These are phyloP conservation scores for Phytophthora nicotianae DNA, from an alignment of 352 stramenopile species.

Conservation along the genomic window DNA sequence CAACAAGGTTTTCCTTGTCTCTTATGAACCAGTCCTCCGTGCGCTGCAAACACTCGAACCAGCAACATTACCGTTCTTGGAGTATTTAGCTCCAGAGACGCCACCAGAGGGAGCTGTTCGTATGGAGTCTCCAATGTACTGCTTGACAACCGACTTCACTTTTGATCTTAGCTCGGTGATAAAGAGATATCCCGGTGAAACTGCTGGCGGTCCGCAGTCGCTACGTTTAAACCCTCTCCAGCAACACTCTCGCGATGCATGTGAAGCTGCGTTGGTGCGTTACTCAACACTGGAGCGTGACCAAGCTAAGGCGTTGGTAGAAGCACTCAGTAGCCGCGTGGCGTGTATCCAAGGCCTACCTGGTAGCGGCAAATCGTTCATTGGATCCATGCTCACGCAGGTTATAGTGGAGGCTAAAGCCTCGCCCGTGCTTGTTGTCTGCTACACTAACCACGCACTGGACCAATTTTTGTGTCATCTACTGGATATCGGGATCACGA, in stretches of 20 bases:
- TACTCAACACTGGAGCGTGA: constrained; percentile 55
- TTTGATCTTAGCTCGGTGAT: constrained; percentile 41
- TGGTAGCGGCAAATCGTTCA: constrained; percentile 86
- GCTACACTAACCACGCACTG: constrained; percentile 92
- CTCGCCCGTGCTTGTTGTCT: constrained; percentile 79
- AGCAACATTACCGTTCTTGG: constrained; percentile 38
- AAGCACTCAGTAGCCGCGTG: constrained; percentile 72
- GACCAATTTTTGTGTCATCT: constrained; percentile 91
- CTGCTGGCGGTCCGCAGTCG: neutral
- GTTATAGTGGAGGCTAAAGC: constrained; percentile 59
- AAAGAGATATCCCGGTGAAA: constrained; percentile 5
- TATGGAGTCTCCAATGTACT: constrained; percentile 46
- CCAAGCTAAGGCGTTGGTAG: constrained; percentile 66
- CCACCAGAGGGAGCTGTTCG: constrained; percentile 4
- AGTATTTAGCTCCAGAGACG: constrained; percentile 41
- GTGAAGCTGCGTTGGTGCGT: constrained; percentile 28
- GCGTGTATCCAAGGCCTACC: constrained; percentile 84
- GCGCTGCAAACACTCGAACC: constrained; percentile 41
- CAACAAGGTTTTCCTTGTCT: constrained; percentile 56
- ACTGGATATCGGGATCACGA: constrained; percentile 49
- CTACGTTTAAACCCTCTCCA: constrained; percentile 28
- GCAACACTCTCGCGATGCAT: constrained; percentile 19
- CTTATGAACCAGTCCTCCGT: constrained; percentile 55
- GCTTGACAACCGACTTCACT: constrained; percentile 25
- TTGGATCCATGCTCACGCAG: constrained; percentile 75